A percentile compares a stretch with the other conserved stretches of the same genome.
Evolutionary conservation across 139 green algal species (phyloP).

Genomic region (Volvox reticuliferus): DNA sequence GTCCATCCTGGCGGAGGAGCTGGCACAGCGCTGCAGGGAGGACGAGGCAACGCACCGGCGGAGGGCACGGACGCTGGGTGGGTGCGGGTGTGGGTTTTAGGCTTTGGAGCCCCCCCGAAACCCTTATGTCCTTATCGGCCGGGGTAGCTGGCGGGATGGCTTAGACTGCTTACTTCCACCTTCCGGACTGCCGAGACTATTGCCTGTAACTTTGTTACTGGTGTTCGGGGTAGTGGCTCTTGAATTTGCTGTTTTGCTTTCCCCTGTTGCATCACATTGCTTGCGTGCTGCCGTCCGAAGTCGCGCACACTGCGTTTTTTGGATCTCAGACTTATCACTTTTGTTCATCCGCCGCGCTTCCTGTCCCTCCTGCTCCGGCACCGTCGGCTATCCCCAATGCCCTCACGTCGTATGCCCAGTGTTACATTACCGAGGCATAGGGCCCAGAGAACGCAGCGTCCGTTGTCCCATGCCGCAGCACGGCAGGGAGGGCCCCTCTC

Average conservation of each 20-base stretch:
- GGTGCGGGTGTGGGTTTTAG: background rate
- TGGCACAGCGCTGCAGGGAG: slow-evolving; percentile 69
- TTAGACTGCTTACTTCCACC: no score
- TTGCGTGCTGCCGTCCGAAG: background rate
- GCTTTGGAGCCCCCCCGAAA: no score
- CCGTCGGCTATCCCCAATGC: background rate
- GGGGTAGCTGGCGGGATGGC: no score
- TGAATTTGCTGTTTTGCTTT: no score
- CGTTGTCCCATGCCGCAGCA: slow-evolving; percentile 66
- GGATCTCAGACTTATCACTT: background rate
- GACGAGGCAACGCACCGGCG: slow-evolving; percentile 70
- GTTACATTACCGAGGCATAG: slow-evolving; percentile 41
- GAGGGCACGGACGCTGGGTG: slow-evolving; percentile 63
- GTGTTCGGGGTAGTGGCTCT: no score
- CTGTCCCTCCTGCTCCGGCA: background rate
- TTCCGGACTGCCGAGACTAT: no score
- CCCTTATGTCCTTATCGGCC: no score
- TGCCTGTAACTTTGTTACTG: no score
- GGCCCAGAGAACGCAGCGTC: slow-evolving; percentile 63
- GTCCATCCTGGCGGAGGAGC: slow-evolving; percentile 80
- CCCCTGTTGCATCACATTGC: no score
- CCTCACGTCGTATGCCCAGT: background rate
- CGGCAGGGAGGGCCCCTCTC: slow-evolving; percentile 35
- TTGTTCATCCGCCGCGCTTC: background rate
- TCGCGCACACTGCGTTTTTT: background rate